A percentile compares a stretch with the other conserved stretches of the same genome.
These are phyloP conservation scores for Jaltomata sinuosa DNA, from an alignment of 257 asterid species.

Conservation along the genomic window DNA sequence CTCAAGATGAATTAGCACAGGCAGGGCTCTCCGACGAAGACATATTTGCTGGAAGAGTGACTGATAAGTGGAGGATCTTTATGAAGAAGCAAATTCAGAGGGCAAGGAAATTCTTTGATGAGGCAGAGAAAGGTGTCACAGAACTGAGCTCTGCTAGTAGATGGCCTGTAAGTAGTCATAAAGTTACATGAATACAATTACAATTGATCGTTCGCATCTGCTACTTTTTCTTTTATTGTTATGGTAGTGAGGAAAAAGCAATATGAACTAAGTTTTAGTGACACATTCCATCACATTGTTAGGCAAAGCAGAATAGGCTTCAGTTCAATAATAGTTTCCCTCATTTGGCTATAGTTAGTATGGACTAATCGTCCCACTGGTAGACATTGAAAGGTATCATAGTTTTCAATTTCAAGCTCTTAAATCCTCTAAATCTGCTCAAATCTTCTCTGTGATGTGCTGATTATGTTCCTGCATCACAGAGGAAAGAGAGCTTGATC, in stretches of 20 bases:
- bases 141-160: conserved; percentile 90
- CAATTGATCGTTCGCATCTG: not conserved
- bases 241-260: not conserved
- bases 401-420: not conserved
- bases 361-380: not conserved
- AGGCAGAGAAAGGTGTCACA: conserved; percentile 74
- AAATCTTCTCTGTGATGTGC: not conserved
- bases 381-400: not conserved
- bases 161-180: conserved; percentile 83
- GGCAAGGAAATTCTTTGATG: conserved; percentile 83
- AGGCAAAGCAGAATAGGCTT: not conserved
- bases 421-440: not conserved
- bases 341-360: not conserved
- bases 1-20: conserved; percentile 89
- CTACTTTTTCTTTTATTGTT: not conserved
- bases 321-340: not conserved
- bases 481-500: not conserved
- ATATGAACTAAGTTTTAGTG: not conserved
- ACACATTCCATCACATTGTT: not conserved
- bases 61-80: conserved; percentile 88
- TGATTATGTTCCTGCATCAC: not conserved
- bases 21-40: conserved; percentile 90
- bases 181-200: not conserved
- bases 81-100: conserved; percentile 90
- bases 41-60: conserved; percentile 73